Evolutionary conservation across 2,329 filamentous ascomycete genomes (phyloP).

Genomic region (Dactylellina parvicollis): DNA sequence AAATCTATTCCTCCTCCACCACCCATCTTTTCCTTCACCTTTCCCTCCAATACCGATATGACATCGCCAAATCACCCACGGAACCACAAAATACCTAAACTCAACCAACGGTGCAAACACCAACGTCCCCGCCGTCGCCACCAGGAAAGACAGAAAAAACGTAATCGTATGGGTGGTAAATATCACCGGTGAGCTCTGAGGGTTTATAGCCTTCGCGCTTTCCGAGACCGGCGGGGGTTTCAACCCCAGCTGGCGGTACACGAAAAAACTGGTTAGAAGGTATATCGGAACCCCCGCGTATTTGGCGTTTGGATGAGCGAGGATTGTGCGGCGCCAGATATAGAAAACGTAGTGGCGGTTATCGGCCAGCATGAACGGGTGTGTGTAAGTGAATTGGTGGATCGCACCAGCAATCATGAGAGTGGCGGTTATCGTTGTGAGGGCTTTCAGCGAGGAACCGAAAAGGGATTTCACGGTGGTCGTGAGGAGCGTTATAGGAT

Average conservation of each 20-base stretch:
- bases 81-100: constrained; percentile 93
- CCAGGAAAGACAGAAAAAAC: constrained; percentile 70
- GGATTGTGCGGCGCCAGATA: constrained; percentile 84
- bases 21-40: constrained; percentile 1
- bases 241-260: constrained; percentile 70
- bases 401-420: constrained; percentile 67
- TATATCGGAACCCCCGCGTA: constrained; percentile 78
- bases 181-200: constrained; percentile 60
- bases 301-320: constrained; percentile 71
- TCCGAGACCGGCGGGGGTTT: constrained; percentile 38
- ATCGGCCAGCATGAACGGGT: constrained; percentile 94
- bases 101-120: constrained; percentile 92
- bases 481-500: constrained; percentile 27
- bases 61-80: constrained; percentile 91
- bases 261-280: constrained; percentile 73
- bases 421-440: constrained; percentile 59
- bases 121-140: constrained; percentile 79
- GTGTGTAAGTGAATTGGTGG: constrained; percentile 87
- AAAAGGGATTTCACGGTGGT: constrained; percentile 40
- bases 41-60: constrained; percentile 65
- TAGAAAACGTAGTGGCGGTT: constrained; percentile 99
- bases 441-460: constrained; percentile 30
- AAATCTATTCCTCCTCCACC: constrained; percentile 32
- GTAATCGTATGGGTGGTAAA: constrained; percentile 66
- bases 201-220: constrained; percentile 54